phyloP scores from a whole-genome alignment of 2,329 filamentous ascomycete species.

The Exophiala oligosperma region DNA sequence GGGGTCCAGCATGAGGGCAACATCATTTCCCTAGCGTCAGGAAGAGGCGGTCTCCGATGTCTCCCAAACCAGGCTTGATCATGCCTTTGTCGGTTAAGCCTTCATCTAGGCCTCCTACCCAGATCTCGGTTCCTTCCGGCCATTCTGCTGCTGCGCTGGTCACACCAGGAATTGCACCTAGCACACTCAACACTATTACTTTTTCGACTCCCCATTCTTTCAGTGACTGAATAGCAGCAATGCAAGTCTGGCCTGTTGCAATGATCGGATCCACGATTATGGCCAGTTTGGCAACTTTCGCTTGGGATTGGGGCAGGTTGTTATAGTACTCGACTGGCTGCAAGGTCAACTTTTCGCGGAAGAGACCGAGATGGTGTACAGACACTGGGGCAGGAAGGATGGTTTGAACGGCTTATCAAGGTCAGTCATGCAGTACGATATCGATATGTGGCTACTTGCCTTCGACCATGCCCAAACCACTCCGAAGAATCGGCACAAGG shows the following conservation, averaged over 20 bases:
- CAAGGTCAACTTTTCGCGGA: conserved; percentile 83
- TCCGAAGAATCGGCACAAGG: conserved; percentile 88
- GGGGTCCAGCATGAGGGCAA: neutral
- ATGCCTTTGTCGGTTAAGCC: conserved; percentile 77
- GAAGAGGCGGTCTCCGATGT: conserved; percentile 88
- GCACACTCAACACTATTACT: conserved; percentile 73
- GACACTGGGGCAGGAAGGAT: conserved; percentile 78
- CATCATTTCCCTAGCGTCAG: conserved; percentile 80
- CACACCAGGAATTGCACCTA: conserved; percentile 73
- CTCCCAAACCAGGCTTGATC: conserved; percentile 86
- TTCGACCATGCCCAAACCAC: conserved; percentile 87
- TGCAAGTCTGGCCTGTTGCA: conserved; percentile 86
- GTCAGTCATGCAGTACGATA: conserved; percentile 5
- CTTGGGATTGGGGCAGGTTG: conserved; percentile 66
- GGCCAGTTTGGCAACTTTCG: conserved; percentile 58
- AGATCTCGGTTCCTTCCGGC: conserved; percentile 62
- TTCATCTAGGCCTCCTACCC: conserved; percentile 77
- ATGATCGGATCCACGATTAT: conserved; percentile 91
- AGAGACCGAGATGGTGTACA: conserved; percentile 91
- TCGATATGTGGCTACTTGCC: conserved; percentile 46
- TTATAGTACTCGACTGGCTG: conserved; percentile 97
- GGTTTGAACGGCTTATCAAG: conserved; percentile 66
- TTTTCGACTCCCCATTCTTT: conserved; percentile 87
- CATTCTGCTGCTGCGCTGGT: conserved; percentile 71
- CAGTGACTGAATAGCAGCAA: conserved; percentile 84